Conservation (phyloP, 2,329 filamentous ascomycete species). For the Calycina herbarum region DNA sequence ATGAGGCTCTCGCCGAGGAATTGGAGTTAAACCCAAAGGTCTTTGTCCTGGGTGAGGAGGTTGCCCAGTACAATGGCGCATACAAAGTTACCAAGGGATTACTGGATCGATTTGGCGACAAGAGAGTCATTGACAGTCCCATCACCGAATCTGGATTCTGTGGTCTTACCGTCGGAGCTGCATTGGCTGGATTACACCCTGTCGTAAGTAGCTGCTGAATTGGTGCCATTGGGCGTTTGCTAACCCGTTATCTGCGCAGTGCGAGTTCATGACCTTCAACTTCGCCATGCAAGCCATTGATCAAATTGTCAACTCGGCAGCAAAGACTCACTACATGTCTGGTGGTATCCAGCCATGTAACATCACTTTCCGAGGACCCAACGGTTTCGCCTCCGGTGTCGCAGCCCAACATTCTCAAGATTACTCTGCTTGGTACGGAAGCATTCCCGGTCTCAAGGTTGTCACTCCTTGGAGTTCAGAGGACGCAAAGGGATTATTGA, state of each 20-base stretch:
- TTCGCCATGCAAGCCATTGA: conserved; percentile 99
- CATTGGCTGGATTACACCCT: conserved; percentile 89
- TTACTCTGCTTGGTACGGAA: conserved; percentile 98
- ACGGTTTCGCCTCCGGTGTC: conserved; percentile 95
- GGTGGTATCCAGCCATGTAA: conserved; percentile 99
- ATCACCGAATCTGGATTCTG: conserved; percentile 97
- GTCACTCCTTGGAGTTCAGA: conserved; percentile 95
- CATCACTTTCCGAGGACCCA: conserved; percentile 98
- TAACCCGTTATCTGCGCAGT: conserved; percentile 50
- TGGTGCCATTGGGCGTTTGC: conserved; percentile 12
- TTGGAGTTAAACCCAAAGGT: conserved; percentile 93
- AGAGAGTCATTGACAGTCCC: conserved; percentile 95
- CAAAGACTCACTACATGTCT: conserved; percentile 99
- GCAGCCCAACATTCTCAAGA: conserved; percentile 98
- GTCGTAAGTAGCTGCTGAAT: conserved; percentile 63
- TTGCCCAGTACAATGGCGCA: conserved; percentile 99
- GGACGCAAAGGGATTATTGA: conserved; percentile 96
- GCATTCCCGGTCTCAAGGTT: conserved; percentile 96
- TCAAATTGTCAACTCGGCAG: conserved; percentile 98
- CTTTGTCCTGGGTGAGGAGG: conserved; percentile 95
- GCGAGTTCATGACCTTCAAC: conserved; percentile 99
- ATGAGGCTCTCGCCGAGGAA: conserved; percentile 97
- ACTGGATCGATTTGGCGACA: conserved; percentile 93
- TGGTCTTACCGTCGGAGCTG: conserved; percentile 91
- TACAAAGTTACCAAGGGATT: conserved; percentile 99